phyloP scores from a whole-genome alignment of 2,329 filamentous ascomycete species.

The Talaromyces sp. region DNA sequence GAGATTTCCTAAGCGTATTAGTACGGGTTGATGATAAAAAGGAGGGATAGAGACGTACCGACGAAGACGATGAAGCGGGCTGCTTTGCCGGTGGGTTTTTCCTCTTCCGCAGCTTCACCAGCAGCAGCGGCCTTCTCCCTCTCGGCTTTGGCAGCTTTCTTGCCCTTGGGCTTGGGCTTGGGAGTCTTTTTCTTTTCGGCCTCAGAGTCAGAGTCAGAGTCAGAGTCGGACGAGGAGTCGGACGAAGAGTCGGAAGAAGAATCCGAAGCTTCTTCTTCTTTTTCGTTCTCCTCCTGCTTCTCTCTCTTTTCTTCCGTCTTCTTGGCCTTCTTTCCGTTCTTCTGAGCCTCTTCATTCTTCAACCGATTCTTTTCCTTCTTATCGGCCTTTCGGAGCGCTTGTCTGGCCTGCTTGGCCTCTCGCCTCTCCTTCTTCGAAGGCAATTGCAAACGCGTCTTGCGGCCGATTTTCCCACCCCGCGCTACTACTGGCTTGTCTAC shows the following conservation, averaged over 20 bases:
- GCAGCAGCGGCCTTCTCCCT: neutral
- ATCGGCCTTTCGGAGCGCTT: neutral
- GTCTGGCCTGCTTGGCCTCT: slow-evolving; percentile 7
- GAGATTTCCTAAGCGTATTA: slow-evolving; percentile 63
- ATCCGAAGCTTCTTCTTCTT: neutral
- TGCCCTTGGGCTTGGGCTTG: slow-evolving; percentile 13
- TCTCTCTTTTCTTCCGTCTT: too few species aligned
- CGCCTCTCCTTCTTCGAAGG: slow-evolving; percentile 14
- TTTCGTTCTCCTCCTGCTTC: neutral
- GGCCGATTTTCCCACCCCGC: neutral
- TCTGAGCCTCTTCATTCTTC: slow-evolving; percentile 4
- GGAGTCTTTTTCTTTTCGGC: slow-evolving; percentile 20
- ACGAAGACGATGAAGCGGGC: slow-evolving; percentile 73
- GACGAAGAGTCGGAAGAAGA: slow-evolving; percentile 3
- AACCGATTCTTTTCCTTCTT: slow-evolving; percentile 8
- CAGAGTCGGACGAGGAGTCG: neutral
- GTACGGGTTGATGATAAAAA: too few species aligned
- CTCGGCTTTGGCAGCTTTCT: slow-evolving; percentile 10
- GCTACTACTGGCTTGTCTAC: neutral
- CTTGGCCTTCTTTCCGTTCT: slow-evolving; percentile 15
- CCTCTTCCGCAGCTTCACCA: neutral
- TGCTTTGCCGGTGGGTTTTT: slow-evolving; percentile 27
- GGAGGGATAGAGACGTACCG: slow-evolving; percentile 39
- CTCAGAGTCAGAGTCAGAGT: slow-evolving; percentile 4
- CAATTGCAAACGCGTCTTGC: neutral